Evolutionary conservation across 2,329 filamentous ascomycete genomes (phyloP), one percentile per base, ranked within the genome.

Genomic region (Stagonosporopsis vannaccii): DNA sequence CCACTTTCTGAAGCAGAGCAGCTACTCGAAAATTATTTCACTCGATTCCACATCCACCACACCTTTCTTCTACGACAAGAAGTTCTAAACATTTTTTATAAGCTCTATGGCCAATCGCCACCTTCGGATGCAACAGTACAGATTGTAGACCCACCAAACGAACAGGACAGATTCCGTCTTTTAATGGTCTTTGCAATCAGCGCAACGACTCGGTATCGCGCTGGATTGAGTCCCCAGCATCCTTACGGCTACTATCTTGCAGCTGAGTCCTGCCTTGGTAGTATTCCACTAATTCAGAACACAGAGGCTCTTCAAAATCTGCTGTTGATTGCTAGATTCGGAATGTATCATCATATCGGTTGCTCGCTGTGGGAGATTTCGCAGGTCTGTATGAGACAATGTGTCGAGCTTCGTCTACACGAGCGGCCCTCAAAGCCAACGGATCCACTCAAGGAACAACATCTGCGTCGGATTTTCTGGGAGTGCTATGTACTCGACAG

Each of bases 401-500:
- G 77, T 51, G 69, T 79, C 13, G 76, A 79, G 42, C 68, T 75
- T 59, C 71, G 71, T 8, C 65, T 79, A 1, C 75, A 78, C 54
- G 51, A 56, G 6, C 53, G 44, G 15, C 56, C 60, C 7, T 30
- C 45, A 2, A 44, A 46, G 2, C 44, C 57, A 0, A 4, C 42
- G n/a, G 51, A 59, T 3, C 61, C 69, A 0, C 30, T 78, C 6
- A 59, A 74, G 11, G 73, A 78, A 26, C 78, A 80, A 40, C 67
- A 76, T 13, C 69, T 67, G 30, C 70, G 77, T 0, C 65, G 78
- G 1, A 72, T 80, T 0, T 81, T 81, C 58, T 80, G 79, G 79
- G 70, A 78, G 35, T 78, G 75, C 58, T 81, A 80, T 47, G 69
- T 79, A n/a, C 74, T 80, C 13, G 78, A 80, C 52, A 66, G 78